Base-by-base conservation (phyloP, 2,329 filamentous ascomycete species). In the Blumeria graminis region DNA sequence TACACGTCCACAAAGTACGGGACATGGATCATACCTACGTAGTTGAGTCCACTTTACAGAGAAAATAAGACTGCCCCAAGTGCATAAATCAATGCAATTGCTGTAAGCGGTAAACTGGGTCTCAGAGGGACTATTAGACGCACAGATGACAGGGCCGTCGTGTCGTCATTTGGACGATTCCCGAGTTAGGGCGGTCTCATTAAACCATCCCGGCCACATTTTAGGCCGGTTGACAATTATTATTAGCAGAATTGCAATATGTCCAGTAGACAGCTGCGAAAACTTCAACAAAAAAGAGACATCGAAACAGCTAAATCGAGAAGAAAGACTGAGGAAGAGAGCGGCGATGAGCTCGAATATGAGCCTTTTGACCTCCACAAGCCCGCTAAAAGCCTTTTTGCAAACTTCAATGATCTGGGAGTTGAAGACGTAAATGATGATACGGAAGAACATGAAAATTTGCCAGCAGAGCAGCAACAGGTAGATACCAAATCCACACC, bases 381-480 rank as follows among this genome's bases (percentile, higher is more conserved):
- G 63, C 46, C 58, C 57, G 36, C 59, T 66, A 35, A 69, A 67
- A 76, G 76, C 61, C 69, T 75, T 6, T 78, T 78, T 63, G 73
- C 76, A 56, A 71, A 76, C 58, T 63, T 79, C 28, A 72, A 74
- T 52, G 68, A 65, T 33, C 67, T 66, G n/a, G 67, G 70, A 13
- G 68, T 71, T 34, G 67, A 69, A 28, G 68, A 67, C 4, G 67
- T 67, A 6, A 64, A 69, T 10, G 66, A 69, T 6, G 65, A 67
- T 2, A 66, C 65, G 3, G 60, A 62, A 3, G 60, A 61, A 0
- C 63, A 70, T 9, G 66, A 68, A n/a, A 65, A 68, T 22, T 61
- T 66, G 35, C 57, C 60, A 55, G 60, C 22, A 28, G 22, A 28
- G 4, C 22, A 28, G 22, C 22, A 60, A 50, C 32, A 63, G 64